Conservation (phyloP, 371 early-diverging fungal species). For the Mucor saturninus region DNA sequence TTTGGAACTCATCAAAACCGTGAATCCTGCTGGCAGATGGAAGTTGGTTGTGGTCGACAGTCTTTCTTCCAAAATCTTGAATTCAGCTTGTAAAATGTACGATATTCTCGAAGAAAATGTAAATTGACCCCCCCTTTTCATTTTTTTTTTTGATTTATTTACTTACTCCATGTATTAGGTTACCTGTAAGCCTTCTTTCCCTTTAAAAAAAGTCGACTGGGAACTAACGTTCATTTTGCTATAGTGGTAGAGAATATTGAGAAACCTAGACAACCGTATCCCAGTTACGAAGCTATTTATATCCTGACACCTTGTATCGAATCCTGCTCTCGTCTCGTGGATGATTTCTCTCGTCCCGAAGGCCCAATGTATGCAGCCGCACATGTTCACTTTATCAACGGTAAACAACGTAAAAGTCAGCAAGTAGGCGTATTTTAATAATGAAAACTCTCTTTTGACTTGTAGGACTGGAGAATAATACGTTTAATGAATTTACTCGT, state of each 20-base stretch:
- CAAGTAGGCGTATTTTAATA: background rate
- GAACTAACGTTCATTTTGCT: background rate
- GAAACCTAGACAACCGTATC: conserved; percentile 82
- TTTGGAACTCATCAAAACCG: conserved; percentile 71
- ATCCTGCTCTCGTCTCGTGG: conserved; percentile 76
- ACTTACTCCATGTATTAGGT: conserved; percentile 29
- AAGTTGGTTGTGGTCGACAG: conserved; percentile 93
- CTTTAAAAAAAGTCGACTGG: background rate
- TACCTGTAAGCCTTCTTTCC: conserved; percentile 28
- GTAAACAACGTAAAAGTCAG: conserved; percentile 35
- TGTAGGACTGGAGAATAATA: conserved; percentile 27
- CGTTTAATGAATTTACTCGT: conserved; percentile 53
- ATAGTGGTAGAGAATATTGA: conserved; percentile 73
- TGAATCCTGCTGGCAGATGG: conserved; percentile 75
- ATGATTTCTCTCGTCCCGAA: conserved; percentile 70
- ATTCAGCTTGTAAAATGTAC: conserved; percentile 87
- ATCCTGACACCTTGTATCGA: conserved; percentile 84
- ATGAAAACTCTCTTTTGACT: background rate
- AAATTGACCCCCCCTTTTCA: conserved; percentile 36
- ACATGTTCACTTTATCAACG: conserved; percentile 81
- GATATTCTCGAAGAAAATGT: conserved; percentile 95
- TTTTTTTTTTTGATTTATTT: background rate
- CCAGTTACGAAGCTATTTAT: conserved; percentile 90
- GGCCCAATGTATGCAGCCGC: conserved; percentile 78
- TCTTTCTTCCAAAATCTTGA: conserved; percentile 82